Conservation (phyloP, 2,329 filamentous ascomycete species). For the Calonectria leucothoes region DNA sequence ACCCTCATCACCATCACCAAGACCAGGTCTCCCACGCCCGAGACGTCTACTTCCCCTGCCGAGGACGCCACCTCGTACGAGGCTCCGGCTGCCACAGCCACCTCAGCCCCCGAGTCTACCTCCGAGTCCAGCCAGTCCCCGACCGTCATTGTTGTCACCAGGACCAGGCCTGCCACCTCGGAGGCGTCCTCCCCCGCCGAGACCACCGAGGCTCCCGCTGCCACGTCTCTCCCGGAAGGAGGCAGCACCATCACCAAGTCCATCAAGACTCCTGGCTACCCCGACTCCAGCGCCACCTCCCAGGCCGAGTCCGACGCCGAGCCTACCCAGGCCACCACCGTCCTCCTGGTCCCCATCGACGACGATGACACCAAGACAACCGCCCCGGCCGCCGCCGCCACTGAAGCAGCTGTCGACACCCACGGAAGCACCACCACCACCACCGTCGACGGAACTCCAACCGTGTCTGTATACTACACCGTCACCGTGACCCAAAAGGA, state of each 20-base stretch:
- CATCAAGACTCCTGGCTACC: conserved; percentile 38
- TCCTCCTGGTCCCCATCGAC: conserved; percentile 45
- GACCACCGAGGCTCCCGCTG: conserved; percentile 1
- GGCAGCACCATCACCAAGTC: conserved; percentile 42
- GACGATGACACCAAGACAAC: conserved; percentile 28
- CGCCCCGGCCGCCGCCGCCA: conserved; percentile 5
- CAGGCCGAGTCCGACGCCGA: background rate
- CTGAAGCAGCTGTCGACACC: conserved; percentile 22
- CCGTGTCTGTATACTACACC: conserved; percentile 51
- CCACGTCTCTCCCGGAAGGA: conserved; percentile 17
- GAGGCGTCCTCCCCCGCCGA: background rate
- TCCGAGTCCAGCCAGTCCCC: background rate
- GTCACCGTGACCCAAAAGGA: conserved; percentile 50
- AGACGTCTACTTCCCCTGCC: conserved; percentile 4
- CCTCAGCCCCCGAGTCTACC: background rate
- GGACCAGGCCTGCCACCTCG: background rate
- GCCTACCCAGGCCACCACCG: conserved; percentile 32
- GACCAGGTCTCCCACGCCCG: conserved; percentile 14
- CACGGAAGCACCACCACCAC: conserved; percentile 36
- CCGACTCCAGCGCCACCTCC: conserved; percentile 16
- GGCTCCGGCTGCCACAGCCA: background rate
- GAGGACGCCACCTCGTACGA: background rate
- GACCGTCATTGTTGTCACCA: background rate
- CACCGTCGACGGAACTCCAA: conserved; percentile 47
- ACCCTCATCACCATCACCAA: background rate